Conservation (phyloP, 31 red algal genomes). For the Odonthalia washingtoniensis region DNA sequence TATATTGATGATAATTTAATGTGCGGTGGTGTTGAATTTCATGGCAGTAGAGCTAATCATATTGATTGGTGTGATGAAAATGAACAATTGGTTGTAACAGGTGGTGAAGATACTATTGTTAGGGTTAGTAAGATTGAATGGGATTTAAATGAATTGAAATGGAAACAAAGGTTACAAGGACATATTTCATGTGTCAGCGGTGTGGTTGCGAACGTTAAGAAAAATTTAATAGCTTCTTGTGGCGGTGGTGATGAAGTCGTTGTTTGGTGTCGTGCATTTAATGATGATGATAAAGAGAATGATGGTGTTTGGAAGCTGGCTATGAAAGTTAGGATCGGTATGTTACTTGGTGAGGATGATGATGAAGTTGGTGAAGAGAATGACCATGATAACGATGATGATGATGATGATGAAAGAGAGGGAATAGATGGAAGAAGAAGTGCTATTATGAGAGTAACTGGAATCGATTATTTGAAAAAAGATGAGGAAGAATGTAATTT, state of each 20-base stretch:
- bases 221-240: background rate
- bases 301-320: background rate
- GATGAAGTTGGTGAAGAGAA: background rate
- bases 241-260: conserved; percentile 43
- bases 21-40: conserved; percentile 8
- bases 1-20: background rate
- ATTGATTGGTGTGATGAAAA: background rate
- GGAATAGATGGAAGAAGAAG: no score
- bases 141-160: background rate
- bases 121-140: background rate
- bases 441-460: background rate
- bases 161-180: background rate
- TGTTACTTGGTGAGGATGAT: background rate
- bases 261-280: background rate
- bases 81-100: background rate
- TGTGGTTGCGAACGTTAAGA: background rate
- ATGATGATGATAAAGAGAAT: no score
- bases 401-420: no score
- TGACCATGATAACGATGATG: background rate
- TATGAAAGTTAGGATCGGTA: background rate
- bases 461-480: background rate
- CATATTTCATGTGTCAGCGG: conserved; percentile 42
- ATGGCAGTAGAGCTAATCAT: conserved; percentile 12
- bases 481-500: background rate
- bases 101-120: conserved; percentile 18